These are phyloP conservation scores for Myxozyma vanderwaltii DNA, from an alignment of 805 yeast genomes.

Conservation along the genomic window DNA sequence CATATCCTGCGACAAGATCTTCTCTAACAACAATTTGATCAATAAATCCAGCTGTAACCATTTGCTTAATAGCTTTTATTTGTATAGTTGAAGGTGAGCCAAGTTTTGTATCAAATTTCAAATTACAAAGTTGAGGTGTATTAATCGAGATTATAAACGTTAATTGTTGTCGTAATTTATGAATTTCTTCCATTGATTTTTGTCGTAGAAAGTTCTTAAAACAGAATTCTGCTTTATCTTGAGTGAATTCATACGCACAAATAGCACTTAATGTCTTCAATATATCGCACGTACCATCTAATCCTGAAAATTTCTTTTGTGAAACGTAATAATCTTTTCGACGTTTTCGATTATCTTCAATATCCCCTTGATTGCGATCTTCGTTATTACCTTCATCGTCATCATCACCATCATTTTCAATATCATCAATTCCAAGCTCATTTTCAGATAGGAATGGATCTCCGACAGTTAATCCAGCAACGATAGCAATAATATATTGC, in stretches of 20 bases:
- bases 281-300: constrained; percentile 77
- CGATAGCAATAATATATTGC: constrained; percentile 87
- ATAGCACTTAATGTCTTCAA: constrained; percentile 75
- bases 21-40: constrained; percentile 89
- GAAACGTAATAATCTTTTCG: constrained; percentile 61
- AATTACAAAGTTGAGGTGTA: constrained; percentile 27
- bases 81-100: constrained; percentile 54
- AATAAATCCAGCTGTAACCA: constrained; percentile 87
- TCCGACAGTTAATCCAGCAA: constrained; percentile 90
- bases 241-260: constrained; percentile 82
- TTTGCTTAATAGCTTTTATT: constrained; percentile 79
- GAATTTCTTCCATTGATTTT: constrained; percentile 80
- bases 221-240: constrained; percentile 53
- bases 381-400: constrained; percentile 40
- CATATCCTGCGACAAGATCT: constrained; percentile 59
- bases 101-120: constrained; percentile 31
- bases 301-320: constrained; percentile 52
- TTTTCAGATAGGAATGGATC: constrained; percentile 80
- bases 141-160: constrained; percentile 70
- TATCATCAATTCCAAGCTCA: constrained; percentile 60
- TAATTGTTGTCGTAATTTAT: constrained; percentile 77
- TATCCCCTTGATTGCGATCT: constrained; percentile 40
- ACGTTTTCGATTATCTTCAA: constrained; percentile 34
- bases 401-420: constrained; percentile 37
- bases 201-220: constrained; percentile 67